These are phyloP conservation scores for Beta vulgaris DNA, from an alignment of 148 eudicot genomes.

Conservation along the genomic window DNA sequence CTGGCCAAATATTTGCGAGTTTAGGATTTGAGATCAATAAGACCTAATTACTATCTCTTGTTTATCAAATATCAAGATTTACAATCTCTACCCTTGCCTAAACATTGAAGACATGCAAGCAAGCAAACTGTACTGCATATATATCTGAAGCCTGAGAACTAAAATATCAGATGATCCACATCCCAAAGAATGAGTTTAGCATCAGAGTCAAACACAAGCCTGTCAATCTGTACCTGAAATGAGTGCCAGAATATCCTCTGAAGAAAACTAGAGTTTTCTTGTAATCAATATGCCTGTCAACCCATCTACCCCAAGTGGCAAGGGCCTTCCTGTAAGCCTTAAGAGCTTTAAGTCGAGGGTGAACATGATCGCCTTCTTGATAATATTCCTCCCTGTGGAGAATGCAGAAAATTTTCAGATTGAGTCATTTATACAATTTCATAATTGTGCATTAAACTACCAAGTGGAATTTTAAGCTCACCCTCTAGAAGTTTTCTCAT, in stretches of 20 bases:
- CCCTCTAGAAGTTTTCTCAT: conserved; percentile 91
- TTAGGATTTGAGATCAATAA: not conserved
- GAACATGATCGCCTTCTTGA: conserved; percentile 79
- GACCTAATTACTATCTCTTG: not conserved
- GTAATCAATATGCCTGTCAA: conserved; percentile 55
- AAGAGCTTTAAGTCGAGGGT: conserved; percentile 62
- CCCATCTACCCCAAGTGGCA: conserved; percentile 88
- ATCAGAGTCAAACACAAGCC: not conserved
- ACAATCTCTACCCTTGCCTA: not conserved
- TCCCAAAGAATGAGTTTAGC: not conserved
- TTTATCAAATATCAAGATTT: not conserved
- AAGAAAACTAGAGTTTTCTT: conserved; percentile 72
- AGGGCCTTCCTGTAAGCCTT: conserved; percentile 81
- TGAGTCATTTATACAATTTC: not conserved
- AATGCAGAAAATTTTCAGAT: conserved; percentile 1
- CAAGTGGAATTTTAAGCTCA: conserved; percentile 20
- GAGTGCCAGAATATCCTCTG: conserved; percentile 78
- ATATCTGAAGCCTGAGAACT: not conserved
- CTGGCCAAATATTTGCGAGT: not conserved
- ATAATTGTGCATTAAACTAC: not conserved
- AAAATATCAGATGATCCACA: not conserved
- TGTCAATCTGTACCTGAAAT: conserved; percentile 57
- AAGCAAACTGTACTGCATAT: not conserved
- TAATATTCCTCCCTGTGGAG: conserved; percentile 71
- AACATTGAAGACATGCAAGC: not conserved